Evolutionary conservation across 2,329 filamentous ascomycete species (phyloP).

Genomic region (Neonectria hederae): DNA sequence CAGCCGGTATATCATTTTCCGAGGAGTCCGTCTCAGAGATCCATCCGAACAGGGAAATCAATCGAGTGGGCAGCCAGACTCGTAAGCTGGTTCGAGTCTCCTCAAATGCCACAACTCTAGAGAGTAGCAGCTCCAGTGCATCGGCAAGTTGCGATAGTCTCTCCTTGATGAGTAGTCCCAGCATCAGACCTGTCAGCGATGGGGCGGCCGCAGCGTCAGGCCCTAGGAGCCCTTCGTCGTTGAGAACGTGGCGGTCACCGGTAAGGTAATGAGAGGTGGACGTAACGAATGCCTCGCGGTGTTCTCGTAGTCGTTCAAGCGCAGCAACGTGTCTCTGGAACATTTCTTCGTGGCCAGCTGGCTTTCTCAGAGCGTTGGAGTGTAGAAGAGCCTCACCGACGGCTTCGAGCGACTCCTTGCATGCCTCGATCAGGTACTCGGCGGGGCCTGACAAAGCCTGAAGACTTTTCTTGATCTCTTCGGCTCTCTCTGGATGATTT

Average conservation of each 20-base stretch:
- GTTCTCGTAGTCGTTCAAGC: slow-evolving; percentile 2
- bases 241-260: slow-evolving; percentile 4
- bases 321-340: slow-evolving; percentile 4
- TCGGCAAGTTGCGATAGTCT: slow-evolving; percentile 3
- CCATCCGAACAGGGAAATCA: slow-evolving; percentile 15
- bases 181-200: slow-evolving; percentile 3
- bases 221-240: slow-evolving; percentile 9
- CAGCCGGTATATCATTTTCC: slow-evolving; percentile 10
- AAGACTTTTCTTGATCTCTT: slow-evolving; percentile 6
- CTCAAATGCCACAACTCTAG: slow-evolving; percentile 12
- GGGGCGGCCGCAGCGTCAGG: background rate
- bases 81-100: background rate
- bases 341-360: slow-evolving; percentile 5
- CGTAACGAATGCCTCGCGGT: slow-evolving; percentile 3
- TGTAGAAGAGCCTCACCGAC: slow-evolving; percentile 7
- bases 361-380: background rate
- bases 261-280: slow-evolving; percentile 4
- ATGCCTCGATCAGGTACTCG: background rate
- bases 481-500: background rate
- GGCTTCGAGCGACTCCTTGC: slow-evolving; percentile 15
- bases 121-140: slow-evolving; percentile 6
- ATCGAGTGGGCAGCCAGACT: slow-evolving; percentile 7
- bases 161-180: slow-evolving; percentile 17
- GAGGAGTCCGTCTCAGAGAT: slow-evolving; percentile 8
- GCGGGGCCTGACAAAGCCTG: slow-evolving; percentile 9